phyloP scores from a whole-genome alignment of 192 early-diverging fungal species.

The Podila minutissima region DNA sequence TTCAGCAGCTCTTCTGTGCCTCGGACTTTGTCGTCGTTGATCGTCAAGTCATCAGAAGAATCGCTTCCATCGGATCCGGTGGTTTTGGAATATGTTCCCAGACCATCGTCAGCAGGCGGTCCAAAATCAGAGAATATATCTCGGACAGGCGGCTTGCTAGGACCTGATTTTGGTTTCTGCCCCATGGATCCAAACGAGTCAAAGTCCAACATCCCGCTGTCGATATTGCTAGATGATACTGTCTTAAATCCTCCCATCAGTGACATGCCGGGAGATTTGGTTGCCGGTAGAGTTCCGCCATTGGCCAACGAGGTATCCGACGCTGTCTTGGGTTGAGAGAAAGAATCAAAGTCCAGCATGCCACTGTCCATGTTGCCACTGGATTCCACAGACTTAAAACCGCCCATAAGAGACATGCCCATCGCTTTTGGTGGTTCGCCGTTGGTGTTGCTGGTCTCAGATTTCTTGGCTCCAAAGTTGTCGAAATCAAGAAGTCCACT shows the following conservation, averaged over 20 bases:
- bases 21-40: slow-evolving; percentile 18
- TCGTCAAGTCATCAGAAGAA: background rate
- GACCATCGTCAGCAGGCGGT: slow-evolving; percentile 19
- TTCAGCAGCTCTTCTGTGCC: slow-evolving; percentile 44
- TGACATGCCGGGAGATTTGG: slow-evolving; percentile 24
- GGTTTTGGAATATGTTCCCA: background rate
- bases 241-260: slow-evolving; percentile 36
- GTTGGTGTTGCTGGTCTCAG: slow-evolving; percentile 8
- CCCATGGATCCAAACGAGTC: slow-evolving; percentile 35
- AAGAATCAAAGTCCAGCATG: slow-evolving; percentile 33
- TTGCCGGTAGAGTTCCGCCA: background rate
- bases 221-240: slow-evolving; percentile 11
- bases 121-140: slow-evolving; percentile 41
- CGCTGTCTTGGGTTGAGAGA: slow-evolving; percentile 14
- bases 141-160: background rate
- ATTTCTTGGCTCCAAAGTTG: slow-evolving; percentile 5
- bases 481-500: background rate
- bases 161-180: background rate
- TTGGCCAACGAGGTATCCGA: background rate
- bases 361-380: slow-evolving; percentile 16
- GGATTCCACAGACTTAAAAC: background rate
- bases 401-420: slow-evolving; percentile 31
- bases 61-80: background rate
- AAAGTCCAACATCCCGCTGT: slow-evolving; percentile 46
- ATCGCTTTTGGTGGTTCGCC: background rate